These are phyloP conservation scores for Casuarina glauca DNA, from an alignment of 306 rosid species.

Conservation along the genomic window DNA sequence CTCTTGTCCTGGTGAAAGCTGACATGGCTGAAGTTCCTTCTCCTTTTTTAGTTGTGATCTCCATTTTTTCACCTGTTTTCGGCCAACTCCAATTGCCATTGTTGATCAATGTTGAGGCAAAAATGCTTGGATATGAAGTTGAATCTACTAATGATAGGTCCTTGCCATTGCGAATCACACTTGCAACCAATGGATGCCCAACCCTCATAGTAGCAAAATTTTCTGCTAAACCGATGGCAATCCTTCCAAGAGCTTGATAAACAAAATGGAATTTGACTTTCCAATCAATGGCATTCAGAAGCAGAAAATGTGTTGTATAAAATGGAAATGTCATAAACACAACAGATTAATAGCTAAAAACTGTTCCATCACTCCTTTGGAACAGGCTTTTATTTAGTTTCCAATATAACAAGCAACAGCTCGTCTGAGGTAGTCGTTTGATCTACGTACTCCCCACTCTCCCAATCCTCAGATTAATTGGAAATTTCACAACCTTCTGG, in stretches of 20 bases:
- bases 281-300: not conserved
- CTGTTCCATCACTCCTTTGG: not conserved
- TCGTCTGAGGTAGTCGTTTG: not conserved
- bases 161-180: not conserved
- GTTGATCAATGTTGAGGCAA: too few species aligned
- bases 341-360: not conserved
- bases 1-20: too few species aligned
- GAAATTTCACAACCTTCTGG: slow-evolving; percentile 49
- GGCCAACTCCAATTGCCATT: too few species aligned
- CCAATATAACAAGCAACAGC: not conserved
- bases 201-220: too few species aligned
- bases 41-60: too few species aligned
- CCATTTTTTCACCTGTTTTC: too few species aligned
- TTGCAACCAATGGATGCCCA: too few species aligned
- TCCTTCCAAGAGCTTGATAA: not conserved
- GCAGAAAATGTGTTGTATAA: not conserved
- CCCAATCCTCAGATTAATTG: slow-evolving; percentile 68
- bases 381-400: not conserved
- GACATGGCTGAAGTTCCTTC: too few species aligned
- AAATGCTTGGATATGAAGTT: too few species aligned
- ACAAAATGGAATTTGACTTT: not conserved
- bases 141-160: not conserved
- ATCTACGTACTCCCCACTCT: slow-evolving; percentile 34
- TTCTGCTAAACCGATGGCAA: not conserved
- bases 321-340: not conserved